phyloP scores from a whole-genome alignment of 2,329 filamentous ascomycete genomes.

The Samsoniella hepiali region DNA sequence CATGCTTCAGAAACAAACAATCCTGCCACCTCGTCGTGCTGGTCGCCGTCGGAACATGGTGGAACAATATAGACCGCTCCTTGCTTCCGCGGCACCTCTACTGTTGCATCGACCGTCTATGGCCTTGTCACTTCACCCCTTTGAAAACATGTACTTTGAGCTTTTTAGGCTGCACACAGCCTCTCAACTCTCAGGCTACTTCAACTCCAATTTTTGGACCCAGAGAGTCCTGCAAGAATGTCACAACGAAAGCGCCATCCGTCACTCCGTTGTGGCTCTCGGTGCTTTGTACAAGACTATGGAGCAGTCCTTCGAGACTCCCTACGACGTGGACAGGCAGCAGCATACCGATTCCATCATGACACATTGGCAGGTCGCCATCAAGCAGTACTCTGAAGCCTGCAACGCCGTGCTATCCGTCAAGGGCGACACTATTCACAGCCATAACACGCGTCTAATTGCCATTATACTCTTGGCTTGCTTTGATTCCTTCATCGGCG shows the following conservation, averaged over 20 bases:
- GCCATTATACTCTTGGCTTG: constrained; percentile 63
- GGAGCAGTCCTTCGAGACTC: constrained; percentile 50
- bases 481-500: constrained; percentile 65
- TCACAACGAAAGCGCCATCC: constrained; percentile 58
- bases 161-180: constrained; percentile 61
- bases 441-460: constrained; percentile 57
- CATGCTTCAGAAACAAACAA: constrained; percentile 25
- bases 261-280: constrained; percentile 63
- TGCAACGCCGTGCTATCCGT: constrained; percentile 48
- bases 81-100: neutral
- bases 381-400: constrained; percentile 58
- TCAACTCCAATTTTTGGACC: constrained; percentile 64
- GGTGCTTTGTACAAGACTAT: constrained; percentile 66
- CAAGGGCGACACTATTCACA: constrained; percentile 41
- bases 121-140: constrained; percentile 46
- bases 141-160: constrained; percentile 59
- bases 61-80: neutral
- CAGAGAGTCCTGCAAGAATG: constrained; percentile 61
- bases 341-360: constrained; percentile 35
- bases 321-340: constrained; percentile 17
- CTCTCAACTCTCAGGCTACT: constrained; percentile 62
- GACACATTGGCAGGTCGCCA: constrained; percentile 57
- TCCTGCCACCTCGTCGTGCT: constrained; percentile 32
- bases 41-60: constrained; percentile 1
- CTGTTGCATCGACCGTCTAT: constrained; percentile 32